Evolutionary conservation across 2,329 filamentous ascomycete species (phyloP).

Genomic region (Cladosporium sp.): DNA sequence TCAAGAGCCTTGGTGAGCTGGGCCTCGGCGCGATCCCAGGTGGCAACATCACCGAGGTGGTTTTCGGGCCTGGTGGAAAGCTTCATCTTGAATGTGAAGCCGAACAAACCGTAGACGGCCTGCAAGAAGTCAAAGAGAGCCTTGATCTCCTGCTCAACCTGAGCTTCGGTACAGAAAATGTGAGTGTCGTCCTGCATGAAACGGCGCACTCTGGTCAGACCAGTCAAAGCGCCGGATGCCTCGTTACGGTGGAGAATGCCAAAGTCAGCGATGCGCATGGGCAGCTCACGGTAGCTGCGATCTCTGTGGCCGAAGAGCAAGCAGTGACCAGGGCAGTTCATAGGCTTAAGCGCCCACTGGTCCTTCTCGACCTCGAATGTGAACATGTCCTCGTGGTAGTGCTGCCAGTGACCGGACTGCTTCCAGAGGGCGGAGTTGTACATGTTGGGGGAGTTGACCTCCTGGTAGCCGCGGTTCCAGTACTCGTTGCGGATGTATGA

Average conservation of each 20-base stretch:
- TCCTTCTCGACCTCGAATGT: constrained; percentile 80
- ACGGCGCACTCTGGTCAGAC: constrained; percentile 83
- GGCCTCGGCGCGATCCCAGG: constrained; percentile 83
- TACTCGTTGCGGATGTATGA: constrained; percentile 80
- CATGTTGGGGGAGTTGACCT: constrained; percentile 95
- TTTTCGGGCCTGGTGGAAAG: constrained; percentile 88
- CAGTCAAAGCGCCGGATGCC: constrained; percentile 83
- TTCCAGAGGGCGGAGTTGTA: constrained; percentile 93
- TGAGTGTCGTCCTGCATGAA: constrained; percentile 97
- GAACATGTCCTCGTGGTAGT: constrained; percentile 96
- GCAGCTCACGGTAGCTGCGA: constrained; percentile 83
- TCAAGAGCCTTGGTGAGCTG: constrained; percentile 76
- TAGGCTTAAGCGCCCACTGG: constrained; percentile 82
- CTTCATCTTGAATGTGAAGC: constrained; percentile 89
- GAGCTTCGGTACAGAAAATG: constrained; percentile 85
- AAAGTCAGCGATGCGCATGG: constrained; percentile 90
- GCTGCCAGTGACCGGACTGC: constrained; percentile 87
- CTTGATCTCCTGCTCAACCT: constrained; percentile 71
- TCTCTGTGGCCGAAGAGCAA: constrained; percentile 79
- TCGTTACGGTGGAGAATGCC: constrained; percentile 94
- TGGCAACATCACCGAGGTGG: constrained; percentile 77
- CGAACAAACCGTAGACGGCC: constrained; percentile 74
- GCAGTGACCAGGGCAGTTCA: constrained; percentile 97
- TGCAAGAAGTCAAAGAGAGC: constrained; percentile 83
- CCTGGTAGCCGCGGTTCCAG: constrained; percentile 87